phyloP scores from a whole-genome alignment of 495 filamentous ascomycete genomes.

The Sphaerosporella brunnea region DNA sequence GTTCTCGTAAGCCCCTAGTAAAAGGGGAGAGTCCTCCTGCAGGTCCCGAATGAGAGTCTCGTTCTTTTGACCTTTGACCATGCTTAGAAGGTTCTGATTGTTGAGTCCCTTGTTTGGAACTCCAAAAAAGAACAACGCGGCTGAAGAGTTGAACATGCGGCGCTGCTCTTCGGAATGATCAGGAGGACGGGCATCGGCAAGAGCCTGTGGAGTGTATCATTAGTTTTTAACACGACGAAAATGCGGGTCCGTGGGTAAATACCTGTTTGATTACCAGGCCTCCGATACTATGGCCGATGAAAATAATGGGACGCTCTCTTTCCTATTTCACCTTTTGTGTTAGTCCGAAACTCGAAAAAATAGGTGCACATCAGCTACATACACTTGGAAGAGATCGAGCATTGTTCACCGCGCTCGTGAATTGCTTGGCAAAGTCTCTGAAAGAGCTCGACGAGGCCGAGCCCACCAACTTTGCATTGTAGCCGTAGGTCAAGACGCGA shows the following conservation, averaged over 20 bases:
- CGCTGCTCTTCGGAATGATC: neutral
- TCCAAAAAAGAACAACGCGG: conserved; percentile 14
- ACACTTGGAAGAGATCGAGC: neutral
- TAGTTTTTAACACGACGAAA: too few relatives aligned
- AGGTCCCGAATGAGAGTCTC: conserved; percentile 10
- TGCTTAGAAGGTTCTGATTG: conserved; percentile 6
- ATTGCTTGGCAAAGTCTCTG: neutral
- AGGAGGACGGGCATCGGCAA: neutral
- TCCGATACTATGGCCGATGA: conserved; percentile 9
- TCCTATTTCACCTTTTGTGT: too few relatives aligned
- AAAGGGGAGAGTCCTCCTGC: conserved; percentile 3
- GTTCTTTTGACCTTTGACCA: conserved; percentile 16
- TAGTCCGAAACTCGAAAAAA: too few relatives aligned
- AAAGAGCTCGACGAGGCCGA: neutral
- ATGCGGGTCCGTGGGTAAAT: neutral
- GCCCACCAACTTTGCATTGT: neutral
- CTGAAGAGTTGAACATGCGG: conserved; percentile 1
- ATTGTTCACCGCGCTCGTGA: neutral
- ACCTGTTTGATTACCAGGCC: conserved; percentile 6
- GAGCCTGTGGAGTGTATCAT: neutral
- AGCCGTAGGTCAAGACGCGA: conserved; percentile 8
- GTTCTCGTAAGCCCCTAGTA: neutral
- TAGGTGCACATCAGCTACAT: neutral
- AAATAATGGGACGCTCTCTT: conserved; percentile 1
- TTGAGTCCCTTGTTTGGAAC: conserved; percentile 19